A percentile compares a stretch with the other conserved stretches of the same genome.
Evolutionary conservation across 805 yeast species (phyloP).

Genomic region (Zygotorulaspora florentina): DNA sequence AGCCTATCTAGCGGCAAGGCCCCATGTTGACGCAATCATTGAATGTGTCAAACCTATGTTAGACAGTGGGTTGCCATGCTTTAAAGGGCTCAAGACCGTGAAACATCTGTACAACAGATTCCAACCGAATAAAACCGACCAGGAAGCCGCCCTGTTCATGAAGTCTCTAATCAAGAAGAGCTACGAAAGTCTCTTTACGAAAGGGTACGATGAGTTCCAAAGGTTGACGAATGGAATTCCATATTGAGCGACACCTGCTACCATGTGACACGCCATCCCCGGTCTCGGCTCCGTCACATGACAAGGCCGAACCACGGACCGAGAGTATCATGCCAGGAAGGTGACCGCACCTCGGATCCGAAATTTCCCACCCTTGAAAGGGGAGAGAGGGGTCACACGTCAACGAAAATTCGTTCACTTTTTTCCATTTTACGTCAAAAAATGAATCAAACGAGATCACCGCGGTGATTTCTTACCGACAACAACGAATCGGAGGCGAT

Average conservation of each 20-base stretch:
- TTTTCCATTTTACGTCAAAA: neutral
- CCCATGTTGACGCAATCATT: conserved; percentile 79
- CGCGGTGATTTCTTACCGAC: conserved; percentile 3
- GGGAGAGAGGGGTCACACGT: neutral
- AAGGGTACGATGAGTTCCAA: conserved; percentile 97
- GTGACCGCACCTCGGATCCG: conserved; percentile 3
- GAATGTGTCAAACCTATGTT: conserved; percentile 89
- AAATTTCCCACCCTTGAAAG: neutral
- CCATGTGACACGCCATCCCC: neutral
- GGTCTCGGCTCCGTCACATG: conserved; percentile 1
- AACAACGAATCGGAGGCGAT: conserved; percentile 2
- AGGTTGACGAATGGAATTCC: conserved; percentile 96
- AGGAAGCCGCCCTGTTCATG: conserved; percentile 79
- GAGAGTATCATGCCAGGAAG: conserved; percentile 3
- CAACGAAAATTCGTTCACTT: neutral
- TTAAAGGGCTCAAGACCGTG: conserved; percentile 78
- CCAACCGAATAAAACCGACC: conserved; percentile 74
- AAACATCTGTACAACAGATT: conserved; percentile 73
- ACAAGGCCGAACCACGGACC: conserved; percentile 8
- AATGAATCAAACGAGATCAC: neutral
- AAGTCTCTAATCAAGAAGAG: conserved; percentile 71
- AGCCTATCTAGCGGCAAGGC: conserved; percentile 83
- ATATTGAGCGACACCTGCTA: conserved; percentile 42
- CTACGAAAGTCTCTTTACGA: conserved; percentile 83
- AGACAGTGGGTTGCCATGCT: conserved; percentile 93